Evolutionary conservation across 2,329 filamentous ascomycete species (phyloP), one percentile per base, ranked within the genome.

Genomic region (Botrytis elliptica): DNA sequence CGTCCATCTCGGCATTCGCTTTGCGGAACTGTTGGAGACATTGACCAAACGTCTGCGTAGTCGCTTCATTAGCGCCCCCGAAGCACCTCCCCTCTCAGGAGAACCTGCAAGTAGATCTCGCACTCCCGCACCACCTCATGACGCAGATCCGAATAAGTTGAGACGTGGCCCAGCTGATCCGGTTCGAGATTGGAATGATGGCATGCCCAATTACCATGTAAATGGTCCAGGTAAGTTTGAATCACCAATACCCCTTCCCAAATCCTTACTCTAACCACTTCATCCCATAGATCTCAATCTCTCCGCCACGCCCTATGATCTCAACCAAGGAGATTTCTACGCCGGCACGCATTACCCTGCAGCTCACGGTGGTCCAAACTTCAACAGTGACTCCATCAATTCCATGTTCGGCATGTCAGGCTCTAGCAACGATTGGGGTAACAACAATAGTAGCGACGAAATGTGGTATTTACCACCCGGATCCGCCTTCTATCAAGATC

Each of bases 1-100:
- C 77, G 92, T 95, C 12, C 93, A 96, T 81, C 86, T 96, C 7
- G 93, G 92, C n/a, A 94, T 92, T 74, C 89, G 93, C 12, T 96
- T 96, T 78, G 92, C 93, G 29, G 92, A 95, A 79, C 87, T 95
- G 66, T 88, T 95, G n/a, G 91, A 94, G 79, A 93, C 91, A 1
- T 84, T 96, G 59, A 94, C 92, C 0, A 90, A 91, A 75, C 88
- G 92, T 38, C 86, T 95, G 75, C 88, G 92, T 71, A 90, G 91
- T 77, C 88, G 92, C 10, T 93, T 96, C 78, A 94, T 89, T 81
- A 92, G 86, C 83, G 91, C 84, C 76, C 88, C 89, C 9, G 85
- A 85, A 7, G 83, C 85, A 75, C 82, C 80, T 29, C 76, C 80
- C 36, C 83, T 84, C 42, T 44, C 62, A 16, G 71, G 72, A 42